phyloP scores from a whole-genome alignment of 768 basidiomycete species.

The Macrolepiota albuminosa region DNA sequence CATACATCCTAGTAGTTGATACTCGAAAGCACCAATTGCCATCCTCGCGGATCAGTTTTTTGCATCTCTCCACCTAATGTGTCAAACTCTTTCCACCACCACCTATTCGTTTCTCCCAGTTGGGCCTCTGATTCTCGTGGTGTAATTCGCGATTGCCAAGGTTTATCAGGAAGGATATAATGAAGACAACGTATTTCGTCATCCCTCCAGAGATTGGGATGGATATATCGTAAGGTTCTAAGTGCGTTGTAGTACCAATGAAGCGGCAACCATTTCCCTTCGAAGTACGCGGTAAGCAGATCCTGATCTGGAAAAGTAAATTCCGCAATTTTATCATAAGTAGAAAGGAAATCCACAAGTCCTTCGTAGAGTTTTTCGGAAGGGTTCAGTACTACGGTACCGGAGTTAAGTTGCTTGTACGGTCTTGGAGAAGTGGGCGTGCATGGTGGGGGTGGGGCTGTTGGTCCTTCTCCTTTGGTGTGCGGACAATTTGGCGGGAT shows the following conservation, averaged over 20 bases:
- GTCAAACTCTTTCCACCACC: conserved; percentile 81
- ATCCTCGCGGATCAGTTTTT: conserved; percentile 38
- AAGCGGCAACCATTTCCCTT: conserved; percentile 71
- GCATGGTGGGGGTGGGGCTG: conserved; percentile 31
- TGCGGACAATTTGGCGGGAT: conserved; percentile 89
- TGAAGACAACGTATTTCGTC: conserved; percentile 83
- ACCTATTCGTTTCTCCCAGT: conserved; percentile 53
- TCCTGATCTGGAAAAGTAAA: conserved; percentile 90
- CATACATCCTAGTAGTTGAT: conserved; percentile 28
- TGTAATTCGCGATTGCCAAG: conserved; percentile 62
- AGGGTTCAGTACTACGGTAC: conserved; percentile 81
- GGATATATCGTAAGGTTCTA: conserved; percentile 75
- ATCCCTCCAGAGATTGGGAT: conserved; percentile 78
- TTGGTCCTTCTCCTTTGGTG: conserved; percentile 48
- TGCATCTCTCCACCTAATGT: conserved; percentile 39
- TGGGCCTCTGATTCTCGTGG: conserved; percentile 28
- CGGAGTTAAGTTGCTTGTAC: conserved; percentile 83
- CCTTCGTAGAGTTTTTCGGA: conserved; percentile 48
- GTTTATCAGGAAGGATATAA: conserved; percentile 84
- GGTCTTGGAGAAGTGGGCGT: conserved; percentile 56
- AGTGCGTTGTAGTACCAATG: conserved; percentile 91
- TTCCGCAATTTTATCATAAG: conserved; percentile 32
- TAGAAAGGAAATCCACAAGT: conserved; percentile 53
- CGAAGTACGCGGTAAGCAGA: conserved; percentile 75
- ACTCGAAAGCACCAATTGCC: conserved; percentile 45